phyloP scores from a whole-genome alignment of 2,329 filamentous ascomycete species.

The Colletotrichum trifolii region DNA sequence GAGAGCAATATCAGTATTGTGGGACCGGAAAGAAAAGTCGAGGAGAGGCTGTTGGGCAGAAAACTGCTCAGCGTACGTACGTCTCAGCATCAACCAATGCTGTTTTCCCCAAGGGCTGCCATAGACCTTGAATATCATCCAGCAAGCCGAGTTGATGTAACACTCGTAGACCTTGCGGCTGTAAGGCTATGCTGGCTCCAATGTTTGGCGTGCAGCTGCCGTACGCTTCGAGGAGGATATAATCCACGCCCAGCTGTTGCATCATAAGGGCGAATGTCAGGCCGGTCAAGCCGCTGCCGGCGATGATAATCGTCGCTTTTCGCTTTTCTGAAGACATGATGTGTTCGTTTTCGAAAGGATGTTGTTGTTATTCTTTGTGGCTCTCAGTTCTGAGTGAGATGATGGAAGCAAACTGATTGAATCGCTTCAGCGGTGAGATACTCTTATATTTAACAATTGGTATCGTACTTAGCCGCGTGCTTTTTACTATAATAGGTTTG shows the following conservation, averaged over 20 bases:
- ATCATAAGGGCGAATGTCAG: conserved; percentile 48
- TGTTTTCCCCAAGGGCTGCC: background rate
- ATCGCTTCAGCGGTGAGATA: too few relatives aligned
- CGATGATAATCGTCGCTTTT: conserved; percentile 52
- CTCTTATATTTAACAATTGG: too few relatives aligned
- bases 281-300: conserved; percentile 59
- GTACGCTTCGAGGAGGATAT: conserved; percentile 58
- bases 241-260: conserved; percentile 57
- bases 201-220: conserved; percentile 53
- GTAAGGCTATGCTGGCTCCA: conserved; percentile 59
- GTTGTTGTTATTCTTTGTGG: too few relatives aligned
- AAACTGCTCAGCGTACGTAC: background rate
- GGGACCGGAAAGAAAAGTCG: too few relatives aligned
- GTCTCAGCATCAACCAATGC: background rate
- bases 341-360: too few relatives aligned
- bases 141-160: conserved; percentile 58
- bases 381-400: too few relatives aligned
- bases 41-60: background rate
- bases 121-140: conserved; percentile 37
- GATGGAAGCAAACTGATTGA: too few relatives aligned
- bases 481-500: too few relatives aligned
- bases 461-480: too few relatives aligned
- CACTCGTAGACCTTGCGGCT: conserved; percentile 54
- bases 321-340: background rate
- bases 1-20: too few relatives aligned